Evolutionary conservation across 768 basidiomycete genomes (phyloP), one percentile per base, ranked within the genome.

Genomic region (Lentinula sp.): DNA sequence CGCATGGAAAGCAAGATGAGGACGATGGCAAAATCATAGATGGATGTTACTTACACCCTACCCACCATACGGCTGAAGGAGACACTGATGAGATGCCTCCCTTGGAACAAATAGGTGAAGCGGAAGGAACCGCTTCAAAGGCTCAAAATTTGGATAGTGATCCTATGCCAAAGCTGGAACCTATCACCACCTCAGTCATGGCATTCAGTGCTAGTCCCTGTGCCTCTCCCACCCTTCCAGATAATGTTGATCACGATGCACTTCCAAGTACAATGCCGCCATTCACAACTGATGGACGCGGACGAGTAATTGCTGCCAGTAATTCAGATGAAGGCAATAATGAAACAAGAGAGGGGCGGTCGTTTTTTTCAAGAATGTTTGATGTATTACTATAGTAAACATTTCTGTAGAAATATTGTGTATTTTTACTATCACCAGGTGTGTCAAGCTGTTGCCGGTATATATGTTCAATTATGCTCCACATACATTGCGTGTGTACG

Each of bases 211-310:
- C 28, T 13, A 21, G 18, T 31, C 11, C 49, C 6, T 5, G 11
- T 34, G 21, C 5, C 6, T 46, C 23, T 28, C 28, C 28, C 28
- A 28, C 28, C 3, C 16, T 21, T 49, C 7, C 37, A 42, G 45
- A 54, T 11, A 51, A 61, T 5, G 23, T 53, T 21, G 58, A 65
- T 15, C n/a, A 31, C 8, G 57, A 61, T 31, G n/a, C 48, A 16
- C n/a, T 53, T n/a, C 37, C 13, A 8, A 39, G 37, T 39, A 61
- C 52, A 13, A 58, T 48, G 32, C 82, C 84, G 34, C 79, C 81
- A 6, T 87, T 86, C 65, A 74, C 84, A 61, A 87, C 86, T 13
- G 86, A 87, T 68, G 85, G 85, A 31, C 76, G 86, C 50, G 85
- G 85, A 8, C 75, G 85, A 59, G 85, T 86, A 21, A 80, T 86